phyloP scores from a whole-genome alignment of 192 early-diverging fungal genomes.

The Backusella mclennaniae region DNA sequence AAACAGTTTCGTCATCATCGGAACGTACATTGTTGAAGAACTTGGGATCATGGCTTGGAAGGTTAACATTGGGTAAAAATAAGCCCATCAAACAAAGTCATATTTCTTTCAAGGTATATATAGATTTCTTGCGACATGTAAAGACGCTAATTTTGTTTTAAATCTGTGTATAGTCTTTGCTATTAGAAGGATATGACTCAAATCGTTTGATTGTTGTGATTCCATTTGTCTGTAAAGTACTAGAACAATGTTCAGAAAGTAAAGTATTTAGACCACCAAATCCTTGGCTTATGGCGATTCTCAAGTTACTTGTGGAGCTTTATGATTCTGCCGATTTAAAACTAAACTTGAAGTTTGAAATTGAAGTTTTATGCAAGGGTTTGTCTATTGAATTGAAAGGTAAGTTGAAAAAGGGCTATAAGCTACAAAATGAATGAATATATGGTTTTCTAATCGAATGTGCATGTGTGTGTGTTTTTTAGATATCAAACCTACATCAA shows the following conservation, averaged over 20 bases:
- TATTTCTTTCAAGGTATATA: constrained; percentile 81
- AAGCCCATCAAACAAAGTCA: constrained; percentile 94
- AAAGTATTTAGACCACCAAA: constrained; percentile 94
- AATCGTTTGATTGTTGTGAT: constrained; percentile 92
- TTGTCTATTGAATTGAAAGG: constrained; percentile 78
- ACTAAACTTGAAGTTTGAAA: constrained; percentile 95
- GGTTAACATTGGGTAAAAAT: constrained; percentile 89
- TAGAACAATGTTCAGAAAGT: constrained; percentile 83
- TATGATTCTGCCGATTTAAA: constrained; percentile 93
- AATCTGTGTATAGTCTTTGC: constrained; percentile 57
- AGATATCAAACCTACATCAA: constrained; percentile 60
- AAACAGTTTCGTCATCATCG: constrained; percentile 83
- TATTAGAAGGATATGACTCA: constrained; percentile 89
- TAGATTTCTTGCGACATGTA: neutral
- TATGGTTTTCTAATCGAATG: neutral
- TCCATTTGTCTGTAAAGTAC: constrained; percentile 97
- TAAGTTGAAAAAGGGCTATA: neutral
- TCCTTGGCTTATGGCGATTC: constrained; percentile 97
- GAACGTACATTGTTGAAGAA: constrained; percentile 94
- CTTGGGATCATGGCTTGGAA: constrained; percentile 95
- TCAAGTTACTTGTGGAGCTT: constrained; percentile 88
- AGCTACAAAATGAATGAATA: neutral
- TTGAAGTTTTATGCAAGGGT: constrained; percentile 96
- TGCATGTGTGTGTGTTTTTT: neutral
- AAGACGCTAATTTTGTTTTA: neutral